Base-by-base conservation (phyloP, 2,329 filamentous ascomycete genomes). In the Pseudocercospora musae region DNA sequence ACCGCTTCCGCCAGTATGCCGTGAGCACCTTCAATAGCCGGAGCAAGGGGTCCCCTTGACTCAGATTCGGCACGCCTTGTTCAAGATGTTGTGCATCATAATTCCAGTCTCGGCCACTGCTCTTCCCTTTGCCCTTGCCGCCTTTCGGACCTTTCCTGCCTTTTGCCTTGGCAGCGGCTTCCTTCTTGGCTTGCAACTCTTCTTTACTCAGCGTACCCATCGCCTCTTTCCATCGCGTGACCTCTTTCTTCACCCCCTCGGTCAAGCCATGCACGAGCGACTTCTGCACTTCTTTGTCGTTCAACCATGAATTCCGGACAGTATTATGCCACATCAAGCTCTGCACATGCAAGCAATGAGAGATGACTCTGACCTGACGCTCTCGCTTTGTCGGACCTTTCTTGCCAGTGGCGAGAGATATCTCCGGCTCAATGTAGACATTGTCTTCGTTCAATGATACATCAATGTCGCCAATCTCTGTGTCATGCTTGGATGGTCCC, bases 341-440 rank as follows among this genome's bases (percentile, higher is more conserved):
- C 73, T 96, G 88, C 1, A 98, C 92, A 76, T 99, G 95, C 68
- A 96, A 83, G 69, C 91, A 90, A 76, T 99, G 95, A 0, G 92
- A 92, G 3, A 87, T 83, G 33, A 88, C 84, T 25, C 95, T 85
- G 60, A 94, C 89, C 63, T 87, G 85, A 57, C 91, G 86, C 73
- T 97, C 92, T 27, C 89, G 86, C 77, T 96, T 96, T 2, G 90
- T 89, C 0, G 91, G 90, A 0, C 92, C 93, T 73, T 94, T 96
- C 76, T 91, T 96, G 18, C 78, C 76, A 77, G 70, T 67, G 21
- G 73, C 52, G 68, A 78, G 69, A 72, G 76, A 68, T 69, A 79
- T 75, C 68, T 79, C 63, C 11, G 77, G 75, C 52, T 64, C 62
- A 7, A 76, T 75, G 54, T 78, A 76, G 53, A 70, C 77, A 31